Conservation (phyloP, 345 rosid genomes). For the Salix koriyanagi region DNA sequence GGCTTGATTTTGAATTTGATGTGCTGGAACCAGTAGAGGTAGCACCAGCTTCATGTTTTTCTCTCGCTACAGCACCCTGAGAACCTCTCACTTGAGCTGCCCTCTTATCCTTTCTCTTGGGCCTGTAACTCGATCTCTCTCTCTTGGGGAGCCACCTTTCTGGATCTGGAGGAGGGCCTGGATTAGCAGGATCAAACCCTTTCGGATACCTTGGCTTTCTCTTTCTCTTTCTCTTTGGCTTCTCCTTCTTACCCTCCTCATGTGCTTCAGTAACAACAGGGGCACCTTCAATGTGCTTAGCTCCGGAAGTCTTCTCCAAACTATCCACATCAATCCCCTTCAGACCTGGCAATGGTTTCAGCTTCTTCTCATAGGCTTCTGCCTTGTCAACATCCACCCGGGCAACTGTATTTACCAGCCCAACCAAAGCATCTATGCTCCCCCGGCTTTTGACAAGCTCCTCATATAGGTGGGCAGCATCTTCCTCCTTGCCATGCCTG, state of each 20-base stretch:
- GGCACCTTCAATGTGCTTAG: constrained; percentile 65
- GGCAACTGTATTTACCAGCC: constrained; percentile 86
- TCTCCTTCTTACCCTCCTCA: constrained; percentile 72
- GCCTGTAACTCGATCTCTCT: constrained; percentile 87
- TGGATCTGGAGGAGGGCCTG: constrained; percentile 96
- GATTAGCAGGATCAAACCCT: constrained; percentile 95
- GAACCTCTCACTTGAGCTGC: constrained; percentile 95
- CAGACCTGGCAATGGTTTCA: constrained; percentile 72
- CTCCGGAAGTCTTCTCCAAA: constrained; percentile 84
- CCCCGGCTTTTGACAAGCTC: constrained; percentile 70
- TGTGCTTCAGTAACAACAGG: constrained; percentile 27
- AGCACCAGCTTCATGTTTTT: constrained; percentile 61
- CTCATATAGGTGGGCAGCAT: constrained; percentile 73
- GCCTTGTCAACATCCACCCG: constrained; percentile 77
- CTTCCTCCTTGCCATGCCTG: constrained; percentile 78
- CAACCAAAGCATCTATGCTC: constrained; percentile 71
- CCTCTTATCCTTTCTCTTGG: constrained; percentile 93
- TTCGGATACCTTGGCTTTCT: constrained; percentile 95
- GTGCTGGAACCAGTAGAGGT: constrained; percentile 23
- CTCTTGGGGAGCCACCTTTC: constrained; percentile 98
- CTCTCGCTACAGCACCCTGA: constrained; percentile 77
- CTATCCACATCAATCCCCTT: constrained; percentile 64
- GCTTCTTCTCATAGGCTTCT: constrained; percentile 71
- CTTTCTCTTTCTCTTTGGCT: constrained; percentile 90
- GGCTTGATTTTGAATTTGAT: constrained; percentile 13